Base-by-base conservation (phyloP, 2,329 filamentous ascomycete genomes). In the Cordyceps tenuipes region DNA sequence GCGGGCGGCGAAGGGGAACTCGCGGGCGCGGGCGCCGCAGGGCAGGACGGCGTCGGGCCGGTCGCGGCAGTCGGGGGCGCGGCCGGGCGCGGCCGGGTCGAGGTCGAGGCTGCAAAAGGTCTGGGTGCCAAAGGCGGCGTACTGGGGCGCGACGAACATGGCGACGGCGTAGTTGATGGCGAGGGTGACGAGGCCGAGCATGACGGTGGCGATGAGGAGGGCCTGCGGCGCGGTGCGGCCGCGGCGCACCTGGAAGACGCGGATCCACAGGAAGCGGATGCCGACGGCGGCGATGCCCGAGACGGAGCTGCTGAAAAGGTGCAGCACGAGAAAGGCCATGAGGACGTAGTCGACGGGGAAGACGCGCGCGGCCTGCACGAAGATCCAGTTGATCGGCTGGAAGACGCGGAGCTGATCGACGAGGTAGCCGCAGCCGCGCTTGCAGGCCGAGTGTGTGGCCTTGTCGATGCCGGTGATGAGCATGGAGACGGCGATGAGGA, bases 381-480 rank as follows among this genome's bases (percentile, higher is more conserved):
- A 74, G 61, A 96, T 78, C 83, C 88, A 96, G 76, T 99, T 97
- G 69, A 97, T 79, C 1, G 94, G 94, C 71, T 99, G 94, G 78
- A 97, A 96, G 66, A 97, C 86, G 71, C 95, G 91, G 72, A 95
- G 89, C 69, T 79, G 82, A 48, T 87, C 91, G 5, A 99, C 81
- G 54, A 97, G 89, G 74, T 97, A 99, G 63, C 94, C 94, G 71
- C 94, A 99, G 67, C 85, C 86, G 62, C 86, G 79, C 72, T 94
- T 93, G 82, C 94, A 99, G 63, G 95, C 78, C 3, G 92, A 97
- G 77, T 97, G 97, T 73, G 89, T 92, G 41, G 91, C 90, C 77
- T 97, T 97, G 82, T 99, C 94, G 68, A 97, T 91, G 65, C 86
- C 89, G 0, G 93, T 97, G 70, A 97, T 89, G 66, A 97, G 82